Percentiles rank a stretch among this genome's conserved stretches.
These are phyloP conservation scores for Decorospora gaudefroyi DNA, from an alignment of 2,329 filamentous ascomycete species.

Conservation along the genomic window DNA sequence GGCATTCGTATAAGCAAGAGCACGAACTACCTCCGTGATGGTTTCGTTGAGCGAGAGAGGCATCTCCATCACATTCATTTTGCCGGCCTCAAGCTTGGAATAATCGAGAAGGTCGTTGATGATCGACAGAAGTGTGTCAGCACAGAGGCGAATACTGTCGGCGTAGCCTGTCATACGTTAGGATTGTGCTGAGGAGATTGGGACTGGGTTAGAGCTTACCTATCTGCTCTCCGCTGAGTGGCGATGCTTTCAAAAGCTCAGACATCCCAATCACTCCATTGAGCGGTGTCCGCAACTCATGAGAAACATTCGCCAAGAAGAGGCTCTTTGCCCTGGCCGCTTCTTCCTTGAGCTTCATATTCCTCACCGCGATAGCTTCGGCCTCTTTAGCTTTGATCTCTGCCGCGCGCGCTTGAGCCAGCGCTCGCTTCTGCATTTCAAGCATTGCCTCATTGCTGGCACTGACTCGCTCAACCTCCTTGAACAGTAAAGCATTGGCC, in stretches of 20 bases:
- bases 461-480: conserved; percentile 74
- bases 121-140: conserved; percentile 58
- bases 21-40: conserved; percentile 66
- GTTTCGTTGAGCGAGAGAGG: conserved; percentile 60
- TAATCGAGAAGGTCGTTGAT: conserved; percentile 61
- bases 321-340: conserved; percentile 82
- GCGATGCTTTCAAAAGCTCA: conserved; percentile 63
- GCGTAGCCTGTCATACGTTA: conserved; percentile 66
- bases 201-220: too few relatives aligned
- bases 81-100: conserved; percentile 58
- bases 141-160: conserved; percentile 67
- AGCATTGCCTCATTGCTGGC: conserved; percentile 80
- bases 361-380: conserved; percentile 75
- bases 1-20: conserved; percentile 65
- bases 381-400: conserved; percentile 77
- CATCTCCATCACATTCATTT: conserved; percentile 64
- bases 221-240: conserved; percentile 61
- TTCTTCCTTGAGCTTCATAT: conserved; percentile 81
- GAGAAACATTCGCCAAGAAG: conserved; percentile 63
- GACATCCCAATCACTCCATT: conserved; percentile 63
- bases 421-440: conserved; percentile 72
- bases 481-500: conserved; percentile 67
- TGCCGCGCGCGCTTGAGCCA: conserved; percentile 71
- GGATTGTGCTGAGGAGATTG: too few relatives aligned
- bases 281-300: conserved; percentile 62